Conservation (phyloP, 495 filamentous ascomycete species). For the Copromyces sp. region DNA sequence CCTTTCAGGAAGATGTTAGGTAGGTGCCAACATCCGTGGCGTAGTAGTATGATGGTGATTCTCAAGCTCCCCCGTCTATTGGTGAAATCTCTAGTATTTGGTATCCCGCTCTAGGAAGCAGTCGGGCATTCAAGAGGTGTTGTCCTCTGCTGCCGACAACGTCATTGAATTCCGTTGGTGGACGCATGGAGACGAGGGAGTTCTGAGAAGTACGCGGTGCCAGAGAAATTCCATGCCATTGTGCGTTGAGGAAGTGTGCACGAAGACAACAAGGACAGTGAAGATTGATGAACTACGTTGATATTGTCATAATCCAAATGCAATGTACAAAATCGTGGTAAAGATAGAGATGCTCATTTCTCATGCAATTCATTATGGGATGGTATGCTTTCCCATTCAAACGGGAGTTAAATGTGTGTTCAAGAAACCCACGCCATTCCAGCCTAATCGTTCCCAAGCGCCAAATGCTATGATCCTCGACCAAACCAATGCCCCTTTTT, state of each 20-base stretch:
- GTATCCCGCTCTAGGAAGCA: too few species aligned
- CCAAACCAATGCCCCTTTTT: background rate
- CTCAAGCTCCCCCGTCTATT: background rate
- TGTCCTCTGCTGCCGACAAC: too few species aligned
- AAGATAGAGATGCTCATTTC: constrained; percentile 1
- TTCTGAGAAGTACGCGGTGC: background rate
- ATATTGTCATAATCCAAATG: background rate
- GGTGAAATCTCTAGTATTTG: too few species aligned
- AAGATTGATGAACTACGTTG: background rate
- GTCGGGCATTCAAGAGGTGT: too few species aligned
- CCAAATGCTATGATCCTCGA: background rate
- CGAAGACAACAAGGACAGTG: background rate
- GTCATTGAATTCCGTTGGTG: too few species aligned
- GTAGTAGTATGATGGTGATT: background rate
- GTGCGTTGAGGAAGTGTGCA: background rate
- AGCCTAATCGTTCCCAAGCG: background rate
- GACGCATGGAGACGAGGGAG: background rate
- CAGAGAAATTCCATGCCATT: background rate
- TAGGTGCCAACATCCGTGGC: background rate
- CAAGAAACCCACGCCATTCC: background rate
- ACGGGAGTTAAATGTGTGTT: background rate
- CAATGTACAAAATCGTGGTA: background rate
- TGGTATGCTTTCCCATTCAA: background rate
- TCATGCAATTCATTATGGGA: constrained; percentile 2
- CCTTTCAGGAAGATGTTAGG: background rate